Evolutionary conservation across 129 eudicot genomes (phyloP).

Genomic region (Flaveria sonorensis): DNA sequence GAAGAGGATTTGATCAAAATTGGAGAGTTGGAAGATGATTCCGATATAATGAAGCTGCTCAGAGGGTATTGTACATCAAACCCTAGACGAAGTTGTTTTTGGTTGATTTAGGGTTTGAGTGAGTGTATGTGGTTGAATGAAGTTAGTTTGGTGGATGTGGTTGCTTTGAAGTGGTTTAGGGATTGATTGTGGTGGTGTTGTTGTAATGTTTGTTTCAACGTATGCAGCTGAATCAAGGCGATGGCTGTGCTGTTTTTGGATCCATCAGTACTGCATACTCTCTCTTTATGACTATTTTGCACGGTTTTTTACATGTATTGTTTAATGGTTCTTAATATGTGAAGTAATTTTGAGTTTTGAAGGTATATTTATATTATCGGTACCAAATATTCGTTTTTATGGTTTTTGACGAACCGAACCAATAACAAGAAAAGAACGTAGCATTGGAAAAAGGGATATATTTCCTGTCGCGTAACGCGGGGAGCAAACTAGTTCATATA

Average conservation of each 20-base stretch:
- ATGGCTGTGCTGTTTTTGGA: constrained; percentile 18
- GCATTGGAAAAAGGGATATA: no score
- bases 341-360: no score
- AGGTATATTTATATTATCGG: no score
- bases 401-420: no score
- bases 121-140: not conserved
- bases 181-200: constrained; percentile 1
- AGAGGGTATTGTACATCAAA: constrained; percentile 56
- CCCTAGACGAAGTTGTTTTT: constrained; percentile 7
- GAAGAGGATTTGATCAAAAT: no score
- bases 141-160: not conserved
- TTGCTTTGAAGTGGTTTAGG: constrained; percentile 2
- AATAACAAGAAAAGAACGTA: no score
- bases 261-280: constrained; percentile 14
- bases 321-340: no score
- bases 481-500: no score
- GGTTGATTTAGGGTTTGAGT: not conserved
- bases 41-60: constrained; percentile 72
- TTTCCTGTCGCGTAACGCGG: no score
- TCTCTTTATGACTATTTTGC: constrained; percentile 12
- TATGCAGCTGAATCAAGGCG: constrained; percentile 23
- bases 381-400: no score
- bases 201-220: constrained; percentile 16
- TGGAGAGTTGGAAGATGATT: no score
- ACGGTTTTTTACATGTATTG: no score